Evolutionary conservation across 2,329 filamentous ascomycete genomes (phyloP).

Genomic region (Colletotrichum destructivum): DNA sequence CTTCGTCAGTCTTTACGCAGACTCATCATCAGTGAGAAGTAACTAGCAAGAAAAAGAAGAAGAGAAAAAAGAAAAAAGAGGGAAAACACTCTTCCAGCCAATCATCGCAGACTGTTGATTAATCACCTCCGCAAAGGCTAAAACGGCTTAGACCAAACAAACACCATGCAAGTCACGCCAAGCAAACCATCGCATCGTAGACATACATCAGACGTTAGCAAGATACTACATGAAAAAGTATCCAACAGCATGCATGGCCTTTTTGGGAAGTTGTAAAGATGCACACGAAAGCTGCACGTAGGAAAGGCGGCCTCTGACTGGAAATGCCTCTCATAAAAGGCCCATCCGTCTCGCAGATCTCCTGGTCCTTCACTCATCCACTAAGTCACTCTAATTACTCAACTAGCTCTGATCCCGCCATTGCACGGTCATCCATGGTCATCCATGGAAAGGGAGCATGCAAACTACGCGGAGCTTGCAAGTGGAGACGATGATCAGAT

Average conservation of each 20-base stretch:
- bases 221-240: conserved; percentile 3
- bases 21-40: too few relatives aligned
- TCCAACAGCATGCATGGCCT: conserved; percentile 7
- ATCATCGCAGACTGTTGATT: too few relatives aligned
- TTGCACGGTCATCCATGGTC: neutral
- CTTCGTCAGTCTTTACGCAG: too few relatives aligned
- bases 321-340: neutral
- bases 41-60: too few relatives aligned
- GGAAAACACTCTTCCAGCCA: too few relatives aligned
- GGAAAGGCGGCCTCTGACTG: neutral
- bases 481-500: too few relatives aligned
- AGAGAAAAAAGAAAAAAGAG: too few relatives aligned
- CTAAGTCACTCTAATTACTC: too few relatives aligned
- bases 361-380: neutral
- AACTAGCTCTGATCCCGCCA: too few relatives aligned
- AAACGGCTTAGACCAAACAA: neutral
- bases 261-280: neutral
- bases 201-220: conserved; percentile 2
- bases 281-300: neutral
- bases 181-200: neutral
- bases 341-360: neutral
- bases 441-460: neutral
- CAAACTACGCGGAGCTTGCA: too few relatives aligned
- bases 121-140: neutral
- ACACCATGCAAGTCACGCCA: conserved; percentile 11